These are phyloP conservation scores for Vigna hirtella DNA, from an alignment of 306 rosid species.

Conservation along the genomic window DNA sequence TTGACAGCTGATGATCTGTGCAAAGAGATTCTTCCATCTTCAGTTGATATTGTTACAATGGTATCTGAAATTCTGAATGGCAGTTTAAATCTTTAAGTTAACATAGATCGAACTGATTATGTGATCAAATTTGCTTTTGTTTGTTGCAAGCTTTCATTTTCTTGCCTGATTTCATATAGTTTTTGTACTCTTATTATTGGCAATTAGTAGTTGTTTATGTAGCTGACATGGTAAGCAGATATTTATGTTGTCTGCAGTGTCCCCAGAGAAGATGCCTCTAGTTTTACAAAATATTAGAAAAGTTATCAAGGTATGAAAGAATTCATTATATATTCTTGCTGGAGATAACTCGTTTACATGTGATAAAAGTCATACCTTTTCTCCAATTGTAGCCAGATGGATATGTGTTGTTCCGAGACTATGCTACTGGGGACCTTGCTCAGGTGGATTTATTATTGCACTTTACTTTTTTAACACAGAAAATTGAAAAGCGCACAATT, in stretches of 20 bases:
- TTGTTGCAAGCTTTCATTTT: conserved; percentile 26
- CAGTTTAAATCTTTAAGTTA: conserved; percentile 37
- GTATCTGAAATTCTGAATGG: conserved; percentile 55
- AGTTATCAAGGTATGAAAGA: conserved; percentile 69
- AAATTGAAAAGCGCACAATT: conserved; percentile 7
- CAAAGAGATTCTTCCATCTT: conserved; percentile 71
- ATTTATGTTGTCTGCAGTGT: conserved; percentile 95
- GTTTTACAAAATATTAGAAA: conserved; percentile 78
- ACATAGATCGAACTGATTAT: conserved; percentile 2
- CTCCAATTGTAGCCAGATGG: conserved; percentile 75
- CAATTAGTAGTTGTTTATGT: conserved; percentile 40
- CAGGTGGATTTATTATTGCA: conserved; percentile 65
- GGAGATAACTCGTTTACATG: conserved; percentile 32
- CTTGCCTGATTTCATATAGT: conserved; percentile 29
- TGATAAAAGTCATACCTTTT: conserved; percentile 39
- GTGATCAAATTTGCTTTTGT: conserved; percentile 25
- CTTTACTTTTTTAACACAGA: conserved; percentile 30
- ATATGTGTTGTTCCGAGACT: conserved; percentile 79
- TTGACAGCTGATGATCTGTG: conserved; percentile 83
- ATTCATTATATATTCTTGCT: conserved; percentile 28
- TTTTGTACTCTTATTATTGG: conserved; percentile 40
- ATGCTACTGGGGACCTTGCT: conserved; percentile 97
- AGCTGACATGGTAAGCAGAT: conserved; percentile 93
- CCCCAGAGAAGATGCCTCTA: conserved; percentile 90
- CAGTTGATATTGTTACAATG: conserved; percentile 89